Percentiles rank a stretch among this genome's conserved stretches.
Conservation (phyloP, 2,329 filamentous ascomycete genomes). For the Orbilia blumenaviensis region DNA sequence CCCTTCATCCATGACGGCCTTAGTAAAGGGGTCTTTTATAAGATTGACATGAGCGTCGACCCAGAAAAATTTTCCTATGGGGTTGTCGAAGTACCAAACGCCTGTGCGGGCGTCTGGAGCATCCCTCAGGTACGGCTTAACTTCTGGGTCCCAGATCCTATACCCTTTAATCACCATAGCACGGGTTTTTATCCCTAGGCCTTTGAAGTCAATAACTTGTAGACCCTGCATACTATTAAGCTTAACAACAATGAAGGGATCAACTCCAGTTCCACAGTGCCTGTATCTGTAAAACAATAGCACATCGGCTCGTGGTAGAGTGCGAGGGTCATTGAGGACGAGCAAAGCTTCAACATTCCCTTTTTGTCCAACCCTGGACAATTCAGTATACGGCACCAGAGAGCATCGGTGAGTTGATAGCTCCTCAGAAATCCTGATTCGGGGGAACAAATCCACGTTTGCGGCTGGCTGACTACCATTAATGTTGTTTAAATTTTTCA, state of each 20-base stretch:
- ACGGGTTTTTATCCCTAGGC: not conserved
- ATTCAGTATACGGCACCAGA: too few relatives aligned
- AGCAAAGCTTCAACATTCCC: not conserved
- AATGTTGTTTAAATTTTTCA: too few relatives aligned
- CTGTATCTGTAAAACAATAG: not conserved
- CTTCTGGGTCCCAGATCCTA: not conserved
- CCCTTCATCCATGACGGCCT: not conserved
- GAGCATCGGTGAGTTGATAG: too few relatives aligned
- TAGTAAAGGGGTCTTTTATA: not conserved
- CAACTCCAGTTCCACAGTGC: not conserved
- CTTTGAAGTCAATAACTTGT: not conserved
- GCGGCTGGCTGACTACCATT: too few relatives aligned
- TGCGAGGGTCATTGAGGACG: not conserved
- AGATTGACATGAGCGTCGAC: not conserved
- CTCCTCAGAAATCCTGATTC: too few relatives aligned
- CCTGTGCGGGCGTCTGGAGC: not conserved
- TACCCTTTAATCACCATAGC: not conserved
- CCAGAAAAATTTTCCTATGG: not conserved
- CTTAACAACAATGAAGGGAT: not conserved
- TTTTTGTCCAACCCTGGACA: too few relatives aligned
- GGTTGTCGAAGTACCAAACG: constrained; percentile 2
- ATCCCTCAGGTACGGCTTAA: not conserved
- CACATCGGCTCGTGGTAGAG: not conserved
- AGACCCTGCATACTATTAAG: not conserved
- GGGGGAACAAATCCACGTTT: too few relatives aligned